Conservation (phyloP, 495 filamentous ascomycete species). For the Xylaria castorea region DNA sequence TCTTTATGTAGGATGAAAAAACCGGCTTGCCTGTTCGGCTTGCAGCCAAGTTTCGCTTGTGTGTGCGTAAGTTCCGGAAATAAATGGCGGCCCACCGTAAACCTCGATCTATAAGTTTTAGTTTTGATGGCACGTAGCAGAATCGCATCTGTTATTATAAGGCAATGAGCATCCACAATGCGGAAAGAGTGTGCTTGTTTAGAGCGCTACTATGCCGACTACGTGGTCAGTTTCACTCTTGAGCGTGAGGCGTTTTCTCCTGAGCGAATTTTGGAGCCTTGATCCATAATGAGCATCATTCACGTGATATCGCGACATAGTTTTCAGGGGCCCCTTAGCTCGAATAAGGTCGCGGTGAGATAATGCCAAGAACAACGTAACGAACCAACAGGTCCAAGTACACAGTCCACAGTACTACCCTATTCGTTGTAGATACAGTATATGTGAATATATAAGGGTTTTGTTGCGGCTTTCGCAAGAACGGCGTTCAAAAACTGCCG, state of each 20-base stretch:
- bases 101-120: background rate
- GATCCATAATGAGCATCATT: conserved; percentile 37
- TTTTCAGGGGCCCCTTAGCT: conserved; percentile 1
- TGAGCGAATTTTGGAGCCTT: background rate
- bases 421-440: background rate
- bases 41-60: background rate
- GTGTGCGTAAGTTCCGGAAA: background rate
- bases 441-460: background rate
- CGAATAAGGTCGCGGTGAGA: background rate
- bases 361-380: background rate
- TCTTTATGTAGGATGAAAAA: background rate
- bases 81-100: background rate
- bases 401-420: background rate
- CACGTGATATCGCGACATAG: conserved; percentile 32
- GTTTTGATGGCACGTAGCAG: background rate
- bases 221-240: background rate
- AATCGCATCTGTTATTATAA: background rate
- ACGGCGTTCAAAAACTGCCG: background rate
- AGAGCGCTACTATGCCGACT: background rate
- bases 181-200: background rate
- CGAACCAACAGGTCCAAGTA: background rate
- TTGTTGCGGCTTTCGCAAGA: conserved; percentile 10
- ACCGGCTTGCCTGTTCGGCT: background rate
- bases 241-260: background rate
- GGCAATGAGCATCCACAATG: too few relatives aligned